A percentile compares a stretch with the other conserved stretches of the same genome.
phyloP scores from a whole-genome alignment of 352 stramenopile species.

The Stramenopiles sp. region DNA sequence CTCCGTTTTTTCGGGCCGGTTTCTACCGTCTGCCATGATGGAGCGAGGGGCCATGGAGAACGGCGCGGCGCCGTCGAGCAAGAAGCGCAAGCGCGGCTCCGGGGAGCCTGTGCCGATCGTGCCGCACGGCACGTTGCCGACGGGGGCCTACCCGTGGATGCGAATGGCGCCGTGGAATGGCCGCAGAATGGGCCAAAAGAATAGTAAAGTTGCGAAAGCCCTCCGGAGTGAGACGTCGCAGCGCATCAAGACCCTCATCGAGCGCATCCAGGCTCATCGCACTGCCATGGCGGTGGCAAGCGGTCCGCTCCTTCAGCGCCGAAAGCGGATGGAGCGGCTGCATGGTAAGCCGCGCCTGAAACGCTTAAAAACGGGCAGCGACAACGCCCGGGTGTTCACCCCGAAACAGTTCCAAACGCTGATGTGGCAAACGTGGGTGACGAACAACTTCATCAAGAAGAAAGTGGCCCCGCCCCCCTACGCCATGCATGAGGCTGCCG shows the following conservation, averaged over 20 bases:
- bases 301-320: not conserved
- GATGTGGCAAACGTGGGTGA: not conserved
- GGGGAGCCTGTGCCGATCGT: not conserved
- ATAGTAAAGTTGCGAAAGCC: not conserved
- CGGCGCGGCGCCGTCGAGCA: not conserved
- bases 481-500: not conserved
- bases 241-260: not conserved
- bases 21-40: not conserved
- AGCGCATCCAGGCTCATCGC: not conserved
- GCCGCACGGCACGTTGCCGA: not conserved
- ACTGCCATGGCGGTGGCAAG: not conserved
- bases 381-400: not conserved
- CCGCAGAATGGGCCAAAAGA: not conserved
- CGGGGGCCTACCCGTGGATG: not conserved
- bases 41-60: not conserved
- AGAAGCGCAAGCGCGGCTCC: not conserved
- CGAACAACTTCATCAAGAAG: not conserved
- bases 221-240: not conserved
- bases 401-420: not conserved
- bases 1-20: not conserved
- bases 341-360: not conserved
- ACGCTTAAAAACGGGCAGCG: not conserved
- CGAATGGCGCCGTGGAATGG: not conserved
- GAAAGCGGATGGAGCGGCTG: not conserved
- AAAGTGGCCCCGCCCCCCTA: not conserved